Conservation (phyloP, 495 filamentous ascomycete genomes). For the Aspergillus panamensis region DNA sequence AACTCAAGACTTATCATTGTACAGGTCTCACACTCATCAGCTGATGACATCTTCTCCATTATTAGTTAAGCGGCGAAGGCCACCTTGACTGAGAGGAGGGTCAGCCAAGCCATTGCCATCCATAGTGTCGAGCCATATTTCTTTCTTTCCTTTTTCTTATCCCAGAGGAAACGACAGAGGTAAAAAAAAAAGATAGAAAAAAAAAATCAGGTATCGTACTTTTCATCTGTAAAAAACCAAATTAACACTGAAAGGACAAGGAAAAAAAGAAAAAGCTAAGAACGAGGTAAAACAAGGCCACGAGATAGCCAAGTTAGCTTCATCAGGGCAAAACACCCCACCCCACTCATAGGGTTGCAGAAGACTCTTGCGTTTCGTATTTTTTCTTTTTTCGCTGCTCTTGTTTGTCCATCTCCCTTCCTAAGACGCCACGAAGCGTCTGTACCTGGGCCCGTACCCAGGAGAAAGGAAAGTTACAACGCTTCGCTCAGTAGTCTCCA, state of each 20-base stretch:
- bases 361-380: neutral
- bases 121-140: no score
- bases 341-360: conserved; percentile 5
- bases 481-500: neutral
- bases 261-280: neutral
- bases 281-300: neutral
- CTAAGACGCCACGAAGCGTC: neutral
- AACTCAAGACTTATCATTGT: neutral
- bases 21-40: neutral
- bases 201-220: neutral
- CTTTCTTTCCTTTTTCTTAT: no score
- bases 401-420: neutral
- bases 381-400: conserved; percentile 2
- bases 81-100: no score
- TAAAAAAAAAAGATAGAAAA: neutral
- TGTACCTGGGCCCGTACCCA: neutral
- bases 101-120: no score
- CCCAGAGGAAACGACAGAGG: no score
- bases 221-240: neutral
- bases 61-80: no score
- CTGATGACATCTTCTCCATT: no score
- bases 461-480: neutral
- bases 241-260: no score
- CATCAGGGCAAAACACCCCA: neutral
- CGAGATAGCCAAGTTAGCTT: neutral